phyloP scores from a whole-genome alignment of 441 rosid species.

The Pelargonium cotyledonis region DNA sequence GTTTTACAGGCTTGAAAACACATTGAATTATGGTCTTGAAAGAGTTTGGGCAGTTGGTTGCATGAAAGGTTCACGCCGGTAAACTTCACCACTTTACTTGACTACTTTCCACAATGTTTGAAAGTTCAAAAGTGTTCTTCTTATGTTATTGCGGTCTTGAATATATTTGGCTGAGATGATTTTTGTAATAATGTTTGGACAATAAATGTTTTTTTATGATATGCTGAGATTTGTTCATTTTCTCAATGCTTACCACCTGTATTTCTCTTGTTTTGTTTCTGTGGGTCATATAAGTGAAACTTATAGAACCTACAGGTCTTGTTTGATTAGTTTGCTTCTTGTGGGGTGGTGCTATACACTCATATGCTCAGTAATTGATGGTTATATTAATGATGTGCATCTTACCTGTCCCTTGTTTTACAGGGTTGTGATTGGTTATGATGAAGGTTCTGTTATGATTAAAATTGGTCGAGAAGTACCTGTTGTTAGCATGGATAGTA shows the following conservation, averaged over 20 bases:
- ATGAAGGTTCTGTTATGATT: conserved; percentile 96
- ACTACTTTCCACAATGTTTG: background rate
- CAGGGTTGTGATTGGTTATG: conserved; percentile 96
- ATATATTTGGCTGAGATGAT: conserved; percentile 2
- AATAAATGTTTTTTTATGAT: background rate
- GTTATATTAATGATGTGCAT: conserved; percentile 11
- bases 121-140: background rate
- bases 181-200: background rate
- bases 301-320: background rate
- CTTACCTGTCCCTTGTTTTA: conserved; percentile 12
- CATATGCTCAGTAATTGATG: conserved; percentile 1
- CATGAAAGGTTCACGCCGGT: conserved; percentile 74
- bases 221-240: background rate
- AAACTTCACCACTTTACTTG: conserved; percentile 17
- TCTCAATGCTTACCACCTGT: background rate
- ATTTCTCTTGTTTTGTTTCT: background rate
- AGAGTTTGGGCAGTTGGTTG: conserved; percentile 83
- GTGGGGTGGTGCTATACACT: background rate
- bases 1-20: conserved; percentile 73
- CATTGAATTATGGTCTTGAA: conserved; percentile 79
- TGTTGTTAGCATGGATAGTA: conserved; percentile 96
- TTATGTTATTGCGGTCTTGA: conserved; percentile 1
- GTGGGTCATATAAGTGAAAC: background rate
- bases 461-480: conserved; percentile 96
- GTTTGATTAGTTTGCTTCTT: background rate